Percentiles rank a stretch among this genome's conserved stretches.
Evolutionary conservation across 805 yeast species (phyloP).

Genomic region (Myxozyma neotropica): DNA sequence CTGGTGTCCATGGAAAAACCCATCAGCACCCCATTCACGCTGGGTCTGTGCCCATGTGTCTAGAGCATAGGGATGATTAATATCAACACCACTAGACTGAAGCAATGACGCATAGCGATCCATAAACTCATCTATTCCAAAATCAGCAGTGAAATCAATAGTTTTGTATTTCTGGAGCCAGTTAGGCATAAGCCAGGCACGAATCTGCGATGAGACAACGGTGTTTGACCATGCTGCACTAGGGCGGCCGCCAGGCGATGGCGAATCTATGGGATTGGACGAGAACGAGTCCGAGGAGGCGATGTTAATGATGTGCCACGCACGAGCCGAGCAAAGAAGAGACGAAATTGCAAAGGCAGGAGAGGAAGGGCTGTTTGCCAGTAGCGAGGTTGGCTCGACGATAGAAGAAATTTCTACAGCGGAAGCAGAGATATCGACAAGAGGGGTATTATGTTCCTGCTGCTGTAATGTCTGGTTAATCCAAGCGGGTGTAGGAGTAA

Average conservation of each 20-base stretch:
- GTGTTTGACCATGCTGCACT: slow-evolving; percentile 42
- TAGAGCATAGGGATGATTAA: slow-evolving; percentile 36
- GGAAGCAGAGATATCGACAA: slow-evolving; percentile 14
- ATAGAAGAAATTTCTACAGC: slow-evolving; percentile 18
- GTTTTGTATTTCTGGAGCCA: slow-evolving; percentile 45
- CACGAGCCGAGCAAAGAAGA: slow-evolving; percentile 40
- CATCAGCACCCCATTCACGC: slow-evolving; percentile 41
- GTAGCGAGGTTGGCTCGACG: slow-evolving; percentile 21
- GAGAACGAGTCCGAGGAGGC: slow-evolving; percentile 25
- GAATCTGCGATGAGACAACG: slow-evolving; percentile 44
- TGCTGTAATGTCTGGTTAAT: slow-evolving; percentile 24
- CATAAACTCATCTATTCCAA: slow-evolving; percentile 45
- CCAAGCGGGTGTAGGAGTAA: slow-evolving; percentile 39
- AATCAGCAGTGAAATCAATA: slow-evolving; percentile 47
- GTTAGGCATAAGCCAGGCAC: slow-evolving; percentile 44
- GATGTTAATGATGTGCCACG: slow-evolving; percentile 43
- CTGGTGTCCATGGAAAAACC: slow-evolving; percentile 43
- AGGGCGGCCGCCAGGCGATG: slow-evolving; percentile 35
- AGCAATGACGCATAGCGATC: slow-evolving; percentile 41
- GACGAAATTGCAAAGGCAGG: slow-evolving; percentile 33
- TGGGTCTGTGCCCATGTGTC: slow-evolving; percentile 44
- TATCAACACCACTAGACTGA: slow-evolving; percentile 36
- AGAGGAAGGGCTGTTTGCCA: slow-evolving; percentile 7
- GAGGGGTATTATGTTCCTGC: slow-evolving; percentile 15
- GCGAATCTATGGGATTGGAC: slow-evolving; percentile 1